Conservation (phyloP, 2,329 filamentous ascomycete species). For the Trichoderma brevicompactum region DNA sequence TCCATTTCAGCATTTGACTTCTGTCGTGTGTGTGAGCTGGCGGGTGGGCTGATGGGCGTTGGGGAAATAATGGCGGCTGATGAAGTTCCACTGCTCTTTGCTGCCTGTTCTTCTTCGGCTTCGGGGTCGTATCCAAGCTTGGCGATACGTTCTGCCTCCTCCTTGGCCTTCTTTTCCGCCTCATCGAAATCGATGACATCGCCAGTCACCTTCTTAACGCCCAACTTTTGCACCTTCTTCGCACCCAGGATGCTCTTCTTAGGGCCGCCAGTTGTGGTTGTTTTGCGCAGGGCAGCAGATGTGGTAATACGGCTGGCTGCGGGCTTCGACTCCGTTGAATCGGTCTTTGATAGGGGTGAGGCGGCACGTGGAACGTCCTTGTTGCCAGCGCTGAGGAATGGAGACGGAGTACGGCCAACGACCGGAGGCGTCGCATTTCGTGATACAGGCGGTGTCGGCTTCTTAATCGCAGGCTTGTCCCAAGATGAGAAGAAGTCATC, state of each 20-base stretch:
- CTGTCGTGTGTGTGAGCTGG: constrained; percentile 60
- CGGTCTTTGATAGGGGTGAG: constrained; percentile 74
- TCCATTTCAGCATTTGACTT: constrained; percentile 81
- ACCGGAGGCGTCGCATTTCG: constrained; percentile 85
- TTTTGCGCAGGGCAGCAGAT: constrained; percentile 82
- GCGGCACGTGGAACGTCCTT: constrained; percentile 77
- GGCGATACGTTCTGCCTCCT: constrained; percentile 93
- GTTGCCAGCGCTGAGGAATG: constrained; percentile 80
- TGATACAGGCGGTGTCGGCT: constrained; percentile 90
- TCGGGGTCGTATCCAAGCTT: constrained; percentile 96
- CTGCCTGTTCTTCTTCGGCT: constrained; percentile 68
- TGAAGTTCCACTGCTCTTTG: constrained; percentile 50
- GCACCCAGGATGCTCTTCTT: constrained; percentile 85
- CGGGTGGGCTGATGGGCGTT: constrained; percentile 71
- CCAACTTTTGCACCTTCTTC: constrained; percentile 83
- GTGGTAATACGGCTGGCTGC: constrained; percentile 74
- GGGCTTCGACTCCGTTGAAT: constrained; percentile 59
- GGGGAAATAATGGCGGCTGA: constrained; percentile 70
- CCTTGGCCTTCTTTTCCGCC: constrained; percentile 94
- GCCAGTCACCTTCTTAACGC: constrained; percentile 84
- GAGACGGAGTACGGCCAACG: constrained; percentile 81
- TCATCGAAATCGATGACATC: constrained; percentile 94
- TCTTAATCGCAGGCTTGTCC: constrained; percentile 97
- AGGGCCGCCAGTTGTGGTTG: constrained; percentile 62
- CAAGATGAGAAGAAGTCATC: constrained; percentile 99